These are phyloP conservation scores for Striga asiatica DNA, from an alignment of 257 asterid species.

Conservation along the genomic window DNA sequence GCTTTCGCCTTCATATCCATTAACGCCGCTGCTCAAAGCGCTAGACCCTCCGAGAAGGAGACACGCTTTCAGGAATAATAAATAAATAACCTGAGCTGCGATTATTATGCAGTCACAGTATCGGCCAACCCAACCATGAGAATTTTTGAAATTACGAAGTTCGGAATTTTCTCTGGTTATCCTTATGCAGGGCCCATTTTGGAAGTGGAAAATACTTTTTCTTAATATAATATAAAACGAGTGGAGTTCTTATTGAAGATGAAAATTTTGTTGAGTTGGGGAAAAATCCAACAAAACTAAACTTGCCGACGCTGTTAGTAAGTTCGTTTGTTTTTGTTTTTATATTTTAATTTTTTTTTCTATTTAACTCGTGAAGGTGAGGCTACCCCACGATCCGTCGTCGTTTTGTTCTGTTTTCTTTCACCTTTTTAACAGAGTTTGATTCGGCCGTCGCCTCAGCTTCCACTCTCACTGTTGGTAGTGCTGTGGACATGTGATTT, in stretches of 20 bases:
- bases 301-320: slow-evolving; percentile 10
- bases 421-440: slow-evolving; percentile 7
- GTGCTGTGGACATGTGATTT: slow-evolving; percentile 3
- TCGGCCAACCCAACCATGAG: slow-evolving; percentile 1
- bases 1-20: slow-evolving; percentile 32
- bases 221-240: not conserved
- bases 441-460: slow-evolving; percentile 20
- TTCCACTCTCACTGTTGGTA: slow-evolving; percentile 15
- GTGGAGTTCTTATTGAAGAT: not conserved
- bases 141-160: not conserved
- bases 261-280: not conserved
- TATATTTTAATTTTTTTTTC: not conserved
- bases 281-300: slow-evolving; percentile 11
- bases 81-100: slow-evolving; percentile 1
- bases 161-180: slow-evolving; percentile 11
- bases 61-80: not conserved
- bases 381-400: slow-evolving; percentile 16
- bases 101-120: slow-evolving; percentile 2
- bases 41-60: not conserved
- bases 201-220: slow-evolving; percentile 16
- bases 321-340: slow-evolving; percentile 29
- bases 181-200: slow-evolving; percentile 3
- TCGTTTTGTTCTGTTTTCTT: slow-evolving; percentile 13
- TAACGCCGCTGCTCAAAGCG: not conserved
- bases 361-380: slow-evolving; percentile 24